phyloP scores from a whole-genome alignment of 1,284 basidiomycete genomes.

The Phenoliferia sp. region DNA sequence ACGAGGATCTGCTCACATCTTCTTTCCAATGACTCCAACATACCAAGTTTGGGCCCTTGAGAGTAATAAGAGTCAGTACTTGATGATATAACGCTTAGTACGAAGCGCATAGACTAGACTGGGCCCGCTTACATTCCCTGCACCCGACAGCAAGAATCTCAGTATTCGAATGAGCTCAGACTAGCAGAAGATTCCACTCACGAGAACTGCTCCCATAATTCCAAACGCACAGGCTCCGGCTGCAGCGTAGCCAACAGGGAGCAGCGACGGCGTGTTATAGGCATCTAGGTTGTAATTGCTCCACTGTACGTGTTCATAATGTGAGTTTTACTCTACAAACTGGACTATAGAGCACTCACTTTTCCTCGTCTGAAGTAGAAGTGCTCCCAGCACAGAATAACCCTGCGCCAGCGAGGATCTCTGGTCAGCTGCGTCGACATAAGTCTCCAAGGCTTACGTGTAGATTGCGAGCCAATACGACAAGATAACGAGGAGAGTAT shows the following conservation, averaged over 20 bases:
- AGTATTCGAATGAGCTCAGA: neutral
- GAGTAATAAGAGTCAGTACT: neutral
- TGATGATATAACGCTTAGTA: too few relatives aligned
- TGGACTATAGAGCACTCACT: constrained; percentile 13
- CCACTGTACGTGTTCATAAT: too few relatives aligned
- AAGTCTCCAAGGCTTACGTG: too few relatives aligned
- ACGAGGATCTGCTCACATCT: neutral
- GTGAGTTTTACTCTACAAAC: too few relatives aligned
- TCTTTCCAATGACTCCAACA: neutral
- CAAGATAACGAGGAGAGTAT: constrained; percentile 32
- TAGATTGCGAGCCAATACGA: constrained; percentile 45
- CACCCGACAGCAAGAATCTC: too few relatives aligned
- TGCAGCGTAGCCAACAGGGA: neutral
- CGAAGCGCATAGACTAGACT: too few relatives aligned
- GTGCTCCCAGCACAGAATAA: constrained; percentile 44
- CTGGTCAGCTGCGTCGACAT: too few relatives aligned
- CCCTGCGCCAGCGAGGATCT: too few relatives aligned
- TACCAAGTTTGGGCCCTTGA: neutral
- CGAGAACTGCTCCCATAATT: neutral
- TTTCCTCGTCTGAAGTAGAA: constrained; percentile 41
- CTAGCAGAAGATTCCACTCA: neutral
- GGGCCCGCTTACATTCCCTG: neutral
- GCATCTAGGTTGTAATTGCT: neutral
- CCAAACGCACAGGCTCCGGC: neutral
- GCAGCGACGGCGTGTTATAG: neutral